Base-by-base conservation (phyloP, 2,329 filamentous ascomycete species). In the Xylariales sp. region DNA sequence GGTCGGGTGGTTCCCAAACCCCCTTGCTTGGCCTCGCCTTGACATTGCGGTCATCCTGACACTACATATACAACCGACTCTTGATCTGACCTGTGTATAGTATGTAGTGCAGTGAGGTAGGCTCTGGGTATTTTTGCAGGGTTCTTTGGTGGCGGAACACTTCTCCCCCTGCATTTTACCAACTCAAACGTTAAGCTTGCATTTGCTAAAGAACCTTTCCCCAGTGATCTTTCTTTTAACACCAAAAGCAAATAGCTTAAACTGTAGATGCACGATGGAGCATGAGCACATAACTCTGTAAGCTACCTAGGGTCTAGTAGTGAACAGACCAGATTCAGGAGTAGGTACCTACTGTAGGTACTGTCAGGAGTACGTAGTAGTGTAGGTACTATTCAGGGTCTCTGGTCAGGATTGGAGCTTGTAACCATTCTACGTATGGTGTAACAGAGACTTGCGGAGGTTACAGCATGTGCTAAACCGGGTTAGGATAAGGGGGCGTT, bases 361-460 rank as follows among this genome's bases (percentile, higher is more conserved):
- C 23, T 23, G 23, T 23, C 23, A 23, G 23, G 23, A 23, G 23
- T 23, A 23, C 23, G 23, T 23, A 23, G 23, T 23, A 23, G 23
- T 23, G 23, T 23, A 23, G 8, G 30, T 28, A 43, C 12, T 30
- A 45, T 45, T 18, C 9, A 56, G 54, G 54, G 54, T 46, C 23
- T 34, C 39, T 45, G 7, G 23, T 56, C 32, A 32, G 54, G 45
- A 18, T 32, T 56, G 39, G 39, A 45, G 54, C 54, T 56, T 45
- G n/a, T 56, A 45, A 28, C 54, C 23, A 39, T 56, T 56, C 39
- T 56, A 14, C 12, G 54, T 18, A 16, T 56, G 32, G 54, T 45
- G 54, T 45, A 28, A 45, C 18, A 43, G 9, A 41, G 36, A 18
- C 53, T 43, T 55, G 36, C 6, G 36, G 36, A 55, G 53, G 36